phyloP scores from a whole-genome alignment of 2,329 filamentous ascomycete species.

The Chalaropsis thielavioides region DNA sequence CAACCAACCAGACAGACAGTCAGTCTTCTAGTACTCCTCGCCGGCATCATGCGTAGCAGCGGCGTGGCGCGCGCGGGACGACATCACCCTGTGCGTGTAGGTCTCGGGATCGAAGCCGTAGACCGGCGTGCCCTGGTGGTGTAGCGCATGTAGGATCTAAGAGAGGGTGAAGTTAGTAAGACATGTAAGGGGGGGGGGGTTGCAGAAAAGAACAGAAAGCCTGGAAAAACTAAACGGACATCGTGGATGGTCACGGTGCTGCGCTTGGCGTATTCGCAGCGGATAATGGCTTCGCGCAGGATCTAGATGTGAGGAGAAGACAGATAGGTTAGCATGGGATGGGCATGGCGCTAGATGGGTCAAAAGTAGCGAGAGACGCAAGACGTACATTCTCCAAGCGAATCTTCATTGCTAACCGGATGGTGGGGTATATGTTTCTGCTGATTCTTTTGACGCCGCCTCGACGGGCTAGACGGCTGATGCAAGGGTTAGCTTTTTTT shows the following conservation, averaged over 20 bases:
- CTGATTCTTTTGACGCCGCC: conserved; percentile 67
- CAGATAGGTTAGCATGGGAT: neutral
- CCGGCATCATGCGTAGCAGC: neutral
- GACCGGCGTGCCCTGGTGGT: conserved; percentile 35
- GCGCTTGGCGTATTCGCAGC: conserved; percentile 37
- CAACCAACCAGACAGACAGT: no score
- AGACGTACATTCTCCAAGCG: conserved; percentile 34
- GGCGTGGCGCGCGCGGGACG: conserved; percentile 7
- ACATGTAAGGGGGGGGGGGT: no score
- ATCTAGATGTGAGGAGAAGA: conserved; percentile 29
- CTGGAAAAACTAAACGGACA: conserved; percentile 28
- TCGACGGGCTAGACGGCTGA: conserved; percentile 54
- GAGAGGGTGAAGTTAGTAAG: neutral
- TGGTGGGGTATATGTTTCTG: conserved; percentile 46
- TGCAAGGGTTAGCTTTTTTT: neutral
- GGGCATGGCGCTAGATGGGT: no score
- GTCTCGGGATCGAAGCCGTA: conserved; percentile 43
- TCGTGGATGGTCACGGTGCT: conserved; percentile 52
- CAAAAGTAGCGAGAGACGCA: conserved; percentile 24
- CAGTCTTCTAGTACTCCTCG: neutral
- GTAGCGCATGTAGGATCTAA: conserved; percentile 41
- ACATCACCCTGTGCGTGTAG: conserved; percentile 20
- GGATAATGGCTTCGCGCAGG: conserved; percentile 33
- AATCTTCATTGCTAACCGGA: conserved; percentile 35
- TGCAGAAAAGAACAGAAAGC: neutral